Evolutionary conservation across 495 filamentous ascomycete genomes (phyloP).

Genomic region (Margaritispora aquatica): DNA sequence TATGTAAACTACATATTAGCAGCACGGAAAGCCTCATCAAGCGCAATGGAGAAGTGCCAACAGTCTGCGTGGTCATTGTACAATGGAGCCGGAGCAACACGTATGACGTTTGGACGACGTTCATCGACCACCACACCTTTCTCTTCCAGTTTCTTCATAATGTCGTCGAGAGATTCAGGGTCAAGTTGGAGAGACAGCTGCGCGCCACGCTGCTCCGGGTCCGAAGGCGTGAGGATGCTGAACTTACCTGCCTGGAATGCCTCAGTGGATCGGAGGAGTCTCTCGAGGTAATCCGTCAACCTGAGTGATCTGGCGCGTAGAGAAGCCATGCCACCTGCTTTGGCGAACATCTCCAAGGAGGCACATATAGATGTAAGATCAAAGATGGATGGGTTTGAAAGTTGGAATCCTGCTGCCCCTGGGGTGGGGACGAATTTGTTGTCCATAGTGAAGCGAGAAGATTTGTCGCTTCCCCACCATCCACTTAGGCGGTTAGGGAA

Average conservation of each 20-base stretch:
- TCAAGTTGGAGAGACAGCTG: conserved; percentile 74
- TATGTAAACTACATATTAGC: not conserved
- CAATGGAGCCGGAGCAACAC: conserved; percentile 86
- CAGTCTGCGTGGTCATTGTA: conserved; percentile 85
- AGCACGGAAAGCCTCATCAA: conserved; percentile 40
- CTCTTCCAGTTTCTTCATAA: conserved; percentile 63
- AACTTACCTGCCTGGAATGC: conserved; percentile 44
- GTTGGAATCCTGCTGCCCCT: conserved; percentile 64
- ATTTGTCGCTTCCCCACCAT: conserved; percentile 86
- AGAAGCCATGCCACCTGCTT: conserved; percentile 59
- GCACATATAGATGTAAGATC: conserved; percentile 67
- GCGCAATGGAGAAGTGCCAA: conserved; percentile 64
- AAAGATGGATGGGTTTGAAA: conserved; percentile 61
- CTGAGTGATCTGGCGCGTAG: conserved; percentile 69
- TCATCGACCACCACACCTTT: conserved; percentile 80
- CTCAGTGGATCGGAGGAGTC: conserved; percentile 46
- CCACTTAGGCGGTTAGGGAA: conserved; percentile 49
- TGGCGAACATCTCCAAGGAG: conserved; percentile 71
- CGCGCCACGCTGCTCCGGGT: conserved; percentile 68
- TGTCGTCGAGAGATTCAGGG: conserved; percentile 58
- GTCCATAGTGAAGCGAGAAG: conserved; percentile 70
- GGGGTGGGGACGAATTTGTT: conserved; percentile 68
- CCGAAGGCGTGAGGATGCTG: conserved; percentile 72
- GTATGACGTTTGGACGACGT: conserved; percentile 80
- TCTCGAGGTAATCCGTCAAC: conserved; percentile 77